phyloP scores from a whole-genome alignment of 208 protist species.

The Tritrichomonas foetus region DNA sequence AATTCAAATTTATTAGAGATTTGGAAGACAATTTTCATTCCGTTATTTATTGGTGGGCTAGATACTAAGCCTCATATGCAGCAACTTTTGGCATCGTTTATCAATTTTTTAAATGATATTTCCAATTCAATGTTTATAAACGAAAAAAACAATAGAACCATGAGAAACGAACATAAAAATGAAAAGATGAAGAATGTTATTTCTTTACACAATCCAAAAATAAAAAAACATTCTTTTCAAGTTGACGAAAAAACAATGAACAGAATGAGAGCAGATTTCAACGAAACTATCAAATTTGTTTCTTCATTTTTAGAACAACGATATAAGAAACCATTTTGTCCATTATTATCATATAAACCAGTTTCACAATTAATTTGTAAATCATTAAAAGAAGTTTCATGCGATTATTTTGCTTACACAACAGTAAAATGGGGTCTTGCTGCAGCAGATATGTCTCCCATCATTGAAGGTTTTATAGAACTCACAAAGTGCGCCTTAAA shows the following conservation, averaged over 20 bases:
- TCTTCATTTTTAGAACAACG: too few relatives aligned
- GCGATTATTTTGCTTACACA: background rate
- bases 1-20: background rate
- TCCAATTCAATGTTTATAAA: background rate
- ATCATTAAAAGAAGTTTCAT: background rate
- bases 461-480: background rate
- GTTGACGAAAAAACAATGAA: background rate
- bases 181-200: background rate
- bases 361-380: background rate
- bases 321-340: background rate
- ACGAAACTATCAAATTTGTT: background rate
- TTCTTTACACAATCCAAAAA: background rate
- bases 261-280: background rate
- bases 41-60: background rate
- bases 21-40: background rate
- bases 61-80: background rate
- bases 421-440: conserved; percentile 4
- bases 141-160: background rate
- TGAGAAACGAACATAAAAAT: background rate
- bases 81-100: background rate
- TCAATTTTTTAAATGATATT: background rate
- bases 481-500: background rate
- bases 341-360: background rate
- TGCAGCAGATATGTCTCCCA: background rate
- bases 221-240: background rate